phyloP scores from a whole-genome alignment of 2,329 filamentous ascomycete species.

The Zasmidium citrigriseum region DNA sequence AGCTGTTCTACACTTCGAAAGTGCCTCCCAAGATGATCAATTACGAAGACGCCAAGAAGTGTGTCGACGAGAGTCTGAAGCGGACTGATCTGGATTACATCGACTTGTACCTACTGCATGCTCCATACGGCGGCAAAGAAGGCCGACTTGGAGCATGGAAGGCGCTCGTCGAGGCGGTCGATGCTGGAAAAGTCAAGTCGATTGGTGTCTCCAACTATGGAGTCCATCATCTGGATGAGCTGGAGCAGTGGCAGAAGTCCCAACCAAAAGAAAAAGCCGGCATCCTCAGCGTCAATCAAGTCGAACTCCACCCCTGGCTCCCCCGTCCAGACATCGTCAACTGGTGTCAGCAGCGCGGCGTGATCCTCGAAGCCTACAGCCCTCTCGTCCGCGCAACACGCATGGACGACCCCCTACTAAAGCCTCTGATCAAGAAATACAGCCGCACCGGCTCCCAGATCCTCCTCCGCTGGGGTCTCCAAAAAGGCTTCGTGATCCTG shows the following conservation, averaged over 20 bases:
- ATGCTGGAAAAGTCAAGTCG: slow-evolving; percentile 52
- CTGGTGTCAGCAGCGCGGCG: slow-evolving; percentile 66
- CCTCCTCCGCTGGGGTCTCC: slow-evolving; percentile 62
- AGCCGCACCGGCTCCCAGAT: slow-evolving; percentile 61
- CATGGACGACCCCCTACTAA: slow-evolving; percentile 55
- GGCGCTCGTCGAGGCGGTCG: slow-evolving; percentile 55
- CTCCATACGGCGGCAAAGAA: slow-evolving; percentile 55
- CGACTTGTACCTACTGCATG: slow-evolving; percentile 53
- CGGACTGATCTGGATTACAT: slow-evolving; percentile 55
- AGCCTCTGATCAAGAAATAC: slow-evolving; percentile 56
- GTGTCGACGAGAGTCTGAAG: slow-evolving; percentile 64
- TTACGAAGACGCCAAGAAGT: slow-evolving; percentile 66
- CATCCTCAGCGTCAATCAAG: slow-evolving; percentile 79
- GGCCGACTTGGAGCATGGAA: slow-evolving; percentile 54
- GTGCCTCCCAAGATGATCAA: slow-evolving; percentile 54
- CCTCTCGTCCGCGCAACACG: slow-evolving; percentile 45
- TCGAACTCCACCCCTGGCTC: slow-evolving; percentile 89
- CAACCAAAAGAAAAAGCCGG: slow-evolving; percentile 60
- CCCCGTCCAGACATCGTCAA: slow-evolving; percentile 73
- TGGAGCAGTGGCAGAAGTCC: slow-evolving; percentile 53
- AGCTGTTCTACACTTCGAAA: slow-evolving; percentile 66
- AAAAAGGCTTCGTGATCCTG: slow-evolving; percentile 63
- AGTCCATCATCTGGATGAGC: slow-evolving; percentile 56
- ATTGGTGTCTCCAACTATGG: slow-evolving; percentile 60
- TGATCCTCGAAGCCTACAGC: slow-evolving; percentile 52